Percentiles rank a stretch among this genome's conserved stretches.
Evolutionary conservation across 345 rosid genomes (phyloP).

Genomic region (Erodium maritimum): DNA sequence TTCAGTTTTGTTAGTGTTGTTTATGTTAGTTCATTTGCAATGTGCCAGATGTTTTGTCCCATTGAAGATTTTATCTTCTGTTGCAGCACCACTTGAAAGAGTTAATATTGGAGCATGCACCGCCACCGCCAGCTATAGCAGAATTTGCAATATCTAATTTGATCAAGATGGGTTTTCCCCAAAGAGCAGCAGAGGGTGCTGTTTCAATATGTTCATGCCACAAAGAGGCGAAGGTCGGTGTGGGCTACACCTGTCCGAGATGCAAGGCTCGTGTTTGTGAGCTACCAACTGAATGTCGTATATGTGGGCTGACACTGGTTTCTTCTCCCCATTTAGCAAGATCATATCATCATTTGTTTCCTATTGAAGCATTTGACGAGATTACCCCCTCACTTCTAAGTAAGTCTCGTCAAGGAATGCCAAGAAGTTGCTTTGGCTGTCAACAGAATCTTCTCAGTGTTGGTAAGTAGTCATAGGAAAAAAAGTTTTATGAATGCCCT

Average conservation of each 20-base stretch:
- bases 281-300: slow-evolving; percentile 72
- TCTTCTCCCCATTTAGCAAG: slow-evolving; percentile 93
- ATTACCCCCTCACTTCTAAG: slow-evolving; percentile 25
- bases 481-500: background rate
- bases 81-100: slow-evolving; percentile 71
- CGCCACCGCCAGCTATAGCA: slow-evolving; percentile 91
- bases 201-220: slow-evolving; percentile 83
- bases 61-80: background rate
- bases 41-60: background rate
- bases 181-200: slow-evolving; percentile 70
- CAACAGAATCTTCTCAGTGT: slow-evolving; percentile 50
- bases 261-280: slow-evolving; percentile 88
- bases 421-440: slow-evolving; percentile 69
- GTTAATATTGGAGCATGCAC: slow-evolving; percentile 79
- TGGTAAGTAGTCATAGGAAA: slow-evolving; percentile 27
- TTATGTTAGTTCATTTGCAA: too few relatives aligned
- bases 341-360: slow-evolving; percentile 95
- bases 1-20: too few relatives aligned
- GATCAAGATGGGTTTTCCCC: slow-evolving; percentile 93
- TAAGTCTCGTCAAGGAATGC: slow-evolving; percentile 25
- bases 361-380: slow-evolving; percentile 73
- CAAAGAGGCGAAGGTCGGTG: slow-evolving; percentile 67
- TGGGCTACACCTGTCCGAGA: slow-evolving; percentile 84
- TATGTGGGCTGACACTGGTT: slow-evolving; percentile 86
- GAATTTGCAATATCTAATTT: slow-evolving; percentile 74